phyloP scores from a whole-genome alignment of 352 stramenopile species.

The Aphanomyces cochlioides region DNA sequence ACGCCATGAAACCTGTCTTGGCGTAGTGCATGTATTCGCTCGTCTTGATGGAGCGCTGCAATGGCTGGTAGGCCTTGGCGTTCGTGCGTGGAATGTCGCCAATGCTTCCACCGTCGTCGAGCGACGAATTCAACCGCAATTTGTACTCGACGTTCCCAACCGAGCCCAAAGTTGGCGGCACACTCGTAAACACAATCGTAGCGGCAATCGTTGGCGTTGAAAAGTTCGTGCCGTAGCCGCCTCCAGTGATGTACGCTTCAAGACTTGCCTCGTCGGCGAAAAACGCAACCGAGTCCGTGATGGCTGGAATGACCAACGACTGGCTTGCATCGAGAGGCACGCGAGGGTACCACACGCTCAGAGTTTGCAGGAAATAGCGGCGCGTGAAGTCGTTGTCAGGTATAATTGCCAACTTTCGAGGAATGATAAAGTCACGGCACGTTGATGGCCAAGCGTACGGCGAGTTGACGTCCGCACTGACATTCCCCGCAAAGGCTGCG shows the following conservation, averaged over 20 bases:
- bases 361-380: slow-evolving; percentile 44
- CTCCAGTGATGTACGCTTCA: slow-evolving; percentile 49
- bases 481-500: slow-evolving; percentile 39
- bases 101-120: slow-evolving; percentile 35
- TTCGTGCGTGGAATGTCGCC: no score
- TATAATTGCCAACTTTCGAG: slow-evolving; percentile 68
- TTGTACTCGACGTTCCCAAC: neutral
- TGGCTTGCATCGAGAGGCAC: slow-evolving; percentile 32
- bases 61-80: slow-evolving; percentile 12
- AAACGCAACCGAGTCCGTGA: slow-evolving; percentile 56
- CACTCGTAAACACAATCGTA: slow-evolving; percentile 57
- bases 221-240: slow-evolving; percentile 46
- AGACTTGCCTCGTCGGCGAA: slow-evolving; percentile 46
- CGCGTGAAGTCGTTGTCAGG: slow-evolving; percentile 64
- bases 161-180: slow-evolving; percentile 30
- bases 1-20: slow-evolving; percentile 51
- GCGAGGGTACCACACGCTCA: slow-evolving; percentile 61
- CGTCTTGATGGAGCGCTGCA: slow-evolving; percentile 39
- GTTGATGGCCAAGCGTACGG: slow-evolving; percentile 44
- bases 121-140: slow-evolving; percentile 20
- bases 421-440: slow-evolving; percentile 48
- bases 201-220: slow-evolving; percentile 56
- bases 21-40: slow-evolving; percentile 50
- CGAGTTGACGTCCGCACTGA: slow-evolving; percentile 40
- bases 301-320: slow-evolving; percentile 40